These are phyloP conservation scores for cucumber (Cucumis sativus) DNA, from an alignment of 306 rosid species.

Conservation along the genomic window Cucumber_9930_V3 NC_026660.2:27925501-27926000, in stretches of 20 bases:
- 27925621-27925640: conserved; percentile 7
- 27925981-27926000: conserved; percentile 56
- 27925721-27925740: conserved; percentile 44
- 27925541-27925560: not conserved
- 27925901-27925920: not conserved
- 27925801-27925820: too few species aligned
- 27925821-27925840: not conserved
- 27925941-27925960: conserved; percentile 59
- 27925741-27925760: not conserved
- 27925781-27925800: too few species aligned
- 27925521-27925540: not conserved
- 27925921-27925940: not conserved
- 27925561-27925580: conserved; percentile 19
- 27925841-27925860: too few species aligned
- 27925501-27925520: not conserved
- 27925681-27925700: conserved; percentile 69
- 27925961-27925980: conserved; percentile 29
- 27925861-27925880: not conserved
- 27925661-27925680: conserved; percentile 60
- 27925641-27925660: conserved; percentile 3
- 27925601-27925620: conserved; percentile 17
- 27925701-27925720: conserved; percentile 53
- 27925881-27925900: too few species aligned
- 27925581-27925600: conserved; percentile 25
- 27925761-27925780: not conserved